phyloP scores from a whole-genome alignment of 1,284 basidiomycete species.

The Thecaphora thlaspeos region DNA sequence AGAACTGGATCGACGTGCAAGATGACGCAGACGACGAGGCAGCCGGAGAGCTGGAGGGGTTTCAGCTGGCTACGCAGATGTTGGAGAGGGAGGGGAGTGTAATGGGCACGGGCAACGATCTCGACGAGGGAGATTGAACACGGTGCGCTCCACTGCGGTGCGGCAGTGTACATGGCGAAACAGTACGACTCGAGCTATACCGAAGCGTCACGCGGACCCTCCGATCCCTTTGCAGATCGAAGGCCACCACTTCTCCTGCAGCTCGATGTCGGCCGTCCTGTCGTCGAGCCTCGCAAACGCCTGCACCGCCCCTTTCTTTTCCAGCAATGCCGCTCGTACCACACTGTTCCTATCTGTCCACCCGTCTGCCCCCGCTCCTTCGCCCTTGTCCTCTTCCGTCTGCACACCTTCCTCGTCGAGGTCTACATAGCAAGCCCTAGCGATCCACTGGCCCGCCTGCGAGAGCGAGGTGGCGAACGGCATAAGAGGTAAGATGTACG shows the following conservation, averaged over 20 bases:
- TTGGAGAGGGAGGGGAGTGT: slow-evolving; percentile 28
- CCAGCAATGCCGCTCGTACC: slow-evolving; percentile 16
- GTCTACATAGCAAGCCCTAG: slow-evolving; percentile 17
- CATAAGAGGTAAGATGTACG: slow-evolving; percentile 23
- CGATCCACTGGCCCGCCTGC: slow-evolving; percentile 27
- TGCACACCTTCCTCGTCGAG: slow-evolving; percentile 1
- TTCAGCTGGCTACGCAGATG: slow-evolving; percentile 41
- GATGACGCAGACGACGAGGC: slow-evolving; percentile 11
- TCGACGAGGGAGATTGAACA: slow-evolving; percentile 30
- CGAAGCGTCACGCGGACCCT: too few relatives aligned
- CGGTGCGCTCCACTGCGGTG: neutral
- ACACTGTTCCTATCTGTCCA: slow-evolving; percentile 5
- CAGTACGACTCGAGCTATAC: too few relatives aligned
- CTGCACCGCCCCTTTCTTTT: slow-evolving; percentile 5
- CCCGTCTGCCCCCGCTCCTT: too few relatives aligned
- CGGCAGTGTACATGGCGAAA: neutral
- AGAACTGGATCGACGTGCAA: too few relatives aligned
- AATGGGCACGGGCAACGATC: slow-evolving; percentile 22
- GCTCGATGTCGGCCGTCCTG: slow-evolving; percentile 16
- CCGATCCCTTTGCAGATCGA: slow-evolving; percentile 19
- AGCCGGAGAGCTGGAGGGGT: slow-evolving; percentile 22
- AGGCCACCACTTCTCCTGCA: slow-evolving; percentile 36
- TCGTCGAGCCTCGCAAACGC: slow-evolving; percentile 16
- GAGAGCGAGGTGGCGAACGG: slow-evolving; percentile 22
- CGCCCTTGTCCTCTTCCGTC: too few relatives aligned